Percentiles rank a stretch among this genome's conserved stretches.
Evolutionary conservation across 2,329 filamentous ascomycete species (phyloP).

Genomic region (Aspergillus alliaceus): DNA sequence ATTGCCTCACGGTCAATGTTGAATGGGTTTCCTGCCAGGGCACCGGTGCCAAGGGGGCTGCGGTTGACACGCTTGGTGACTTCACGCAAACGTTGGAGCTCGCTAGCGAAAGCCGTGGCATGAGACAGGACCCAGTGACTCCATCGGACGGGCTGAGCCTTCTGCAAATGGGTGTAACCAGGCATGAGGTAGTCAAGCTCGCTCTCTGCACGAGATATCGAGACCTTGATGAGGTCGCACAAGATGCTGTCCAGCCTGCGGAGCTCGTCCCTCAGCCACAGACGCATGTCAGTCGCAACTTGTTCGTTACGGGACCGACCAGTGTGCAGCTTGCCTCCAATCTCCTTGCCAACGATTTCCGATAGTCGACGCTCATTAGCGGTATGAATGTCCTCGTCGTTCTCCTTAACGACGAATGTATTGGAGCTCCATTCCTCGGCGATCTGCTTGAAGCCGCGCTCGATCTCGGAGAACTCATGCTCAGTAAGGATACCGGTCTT

Average conservation of each 20-base stretch:
- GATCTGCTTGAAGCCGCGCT: conserved; percentile 65
- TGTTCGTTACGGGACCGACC: conserved; percentile 87
- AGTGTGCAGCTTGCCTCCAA: conserved; percentile 86
- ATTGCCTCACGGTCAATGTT: conserved; percentile 77
- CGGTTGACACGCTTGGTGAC: conserved; percentile 72
- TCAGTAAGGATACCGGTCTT: conserved; percentile 72
- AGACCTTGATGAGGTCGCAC: conserved; percentile 67
- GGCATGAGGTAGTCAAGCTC: conserved; percentile 82
- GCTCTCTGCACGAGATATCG: conserved; percentile 66
- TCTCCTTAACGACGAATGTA: conserved; percentile 37
- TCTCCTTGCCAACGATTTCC: conserved; percentile 82
- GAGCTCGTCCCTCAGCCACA: conserved; percentile 80
- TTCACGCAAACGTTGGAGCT: conserved; percentile 75
- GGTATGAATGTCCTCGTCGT: conserved; percentile 64
- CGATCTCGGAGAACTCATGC: conserved; percentile 72
- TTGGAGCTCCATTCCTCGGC: conserved; percentile 44
- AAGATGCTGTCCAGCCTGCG: conserved; percentile 68
- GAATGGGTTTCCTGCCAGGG: conserved; percentile 80
- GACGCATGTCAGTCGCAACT: conserved; percentile 83
- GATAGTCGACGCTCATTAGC: conserved; percentile 72
- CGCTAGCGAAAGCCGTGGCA: conserved; percentile 67
- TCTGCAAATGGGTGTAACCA: conserved; percentile 84
- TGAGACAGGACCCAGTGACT: conserved; percentile 79
- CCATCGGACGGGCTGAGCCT: conserved; percentile 78
- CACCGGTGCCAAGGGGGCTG: conserved; percentile 70